A percentile compares a stretch with the other conserved stretches of the same genome.
phyloP scores from a whole-genome alignment of 805 yeast species.

The Kazachstania kunashirensis region DNA sequence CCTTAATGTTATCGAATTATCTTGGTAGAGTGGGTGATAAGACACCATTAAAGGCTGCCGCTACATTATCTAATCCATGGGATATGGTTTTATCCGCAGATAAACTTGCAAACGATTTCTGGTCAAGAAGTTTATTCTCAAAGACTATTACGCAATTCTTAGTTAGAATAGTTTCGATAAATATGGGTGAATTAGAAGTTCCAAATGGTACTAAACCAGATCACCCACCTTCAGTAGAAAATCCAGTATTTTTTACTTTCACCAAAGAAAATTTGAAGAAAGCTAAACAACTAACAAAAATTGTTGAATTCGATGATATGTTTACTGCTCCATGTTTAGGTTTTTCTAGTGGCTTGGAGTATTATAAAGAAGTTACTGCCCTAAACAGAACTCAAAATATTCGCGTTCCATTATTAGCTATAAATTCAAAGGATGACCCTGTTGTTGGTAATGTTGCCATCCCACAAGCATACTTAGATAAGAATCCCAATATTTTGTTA shows the following conservation, averaged over 20 bases:
- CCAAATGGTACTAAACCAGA: slow-evolving; percentile 12
- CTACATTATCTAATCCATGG: slow-evolving; percentile 63
- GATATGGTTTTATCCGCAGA: slow-evolving; percentile 49
- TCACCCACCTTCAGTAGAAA: slow-evolving; percentile 10
- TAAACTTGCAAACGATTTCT: slow-evolving; percentile 32
- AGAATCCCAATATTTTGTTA: slow-evolving; percentile 50
- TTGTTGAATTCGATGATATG: slow-evolving; percentile 49
- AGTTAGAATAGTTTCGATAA: slow-evolving; percentile 37
- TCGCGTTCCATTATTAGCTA: slow-evolving; percentile 49
- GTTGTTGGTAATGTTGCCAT: slow-evolving; percentile 43
- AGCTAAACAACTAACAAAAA: slow-evolving; percentile 30
- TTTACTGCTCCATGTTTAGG: slow-evolving; percentile 58
- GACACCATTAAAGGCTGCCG: slow-evolving; percentile 46
- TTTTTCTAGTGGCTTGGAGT: slow-evolving; percentile 48
- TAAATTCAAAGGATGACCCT: slow-evolving; percentile 53
- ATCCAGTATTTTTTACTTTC: slow-evolving; percentile 18
- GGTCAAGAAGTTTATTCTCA: slow-evolving; percentile 35
- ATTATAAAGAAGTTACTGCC: slow-evolving; percentile 60
- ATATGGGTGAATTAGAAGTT: slow-evolving; percentile 26
- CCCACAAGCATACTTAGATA: slow-evolving; percentile 40
- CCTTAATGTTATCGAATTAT: slow-evolving; percentile 55
- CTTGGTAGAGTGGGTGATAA: slow-evolving; percentile 56
- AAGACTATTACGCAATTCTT: slow-evolving; percentile 36
- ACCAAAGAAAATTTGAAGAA: slow-evolving; percentile 30
- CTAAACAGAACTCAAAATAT: slow-evolving; percentile 45